phyloP scores from a whole-genome alignment of 1,139 yeast genomes.

The Pichia cactophila region DNA sequence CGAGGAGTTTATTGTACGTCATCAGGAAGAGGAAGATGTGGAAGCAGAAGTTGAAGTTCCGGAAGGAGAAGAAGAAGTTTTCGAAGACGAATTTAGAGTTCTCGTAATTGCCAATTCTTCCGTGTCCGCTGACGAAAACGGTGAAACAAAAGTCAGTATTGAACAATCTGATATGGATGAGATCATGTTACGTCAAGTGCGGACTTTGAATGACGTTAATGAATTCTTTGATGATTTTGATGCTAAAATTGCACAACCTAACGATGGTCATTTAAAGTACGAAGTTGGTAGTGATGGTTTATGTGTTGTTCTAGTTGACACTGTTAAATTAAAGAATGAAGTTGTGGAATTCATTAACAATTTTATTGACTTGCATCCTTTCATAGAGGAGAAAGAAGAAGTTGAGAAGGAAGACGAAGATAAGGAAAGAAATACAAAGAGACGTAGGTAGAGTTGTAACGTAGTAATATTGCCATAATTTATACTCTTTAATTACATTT shows the following conservation, averaged over 20 bases:
- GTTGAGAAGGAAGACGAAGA: slow-evolving; percentile 11
- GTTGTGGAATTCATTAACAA: slow-evolving; percentile 23
- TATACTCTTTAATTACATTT: not conserved
- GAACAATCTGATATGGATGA: slow-evolving; percentile 49
- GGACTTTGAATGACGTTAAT: slow-evolving; percentile 36
- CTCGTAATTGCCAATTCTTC: slow-evolving; percentile 18
- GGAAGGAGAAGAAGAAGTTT: slow-evolving; percentile 3
- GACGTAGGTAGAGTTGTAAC: slow-evolving; percentile 8
- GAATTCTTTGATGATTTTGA: slow-evolving; percentile 58
- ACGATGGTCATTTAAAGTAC: slow-evolving; percentile 59
- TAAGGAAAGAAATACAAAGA: slow-evolving; percentile 12
- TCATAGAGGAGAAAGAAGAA: slow-evolving; percentile 8
- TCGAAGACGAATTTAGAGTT: slow-evolving; percentile 26
- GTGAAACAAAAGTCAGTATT: slow-evolving; percentile 13
- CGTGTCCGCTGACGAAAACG: slow-evolving; percentile 5
- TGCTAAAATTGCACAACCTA: slow-evolving; percentile 52
- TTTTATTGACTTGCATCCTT: slow-evolving; percentile 9
- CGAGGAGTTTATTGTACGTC: slow-evolving; percentile 15
- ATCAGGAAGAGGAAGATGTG: slow-evolving; percentile 9
- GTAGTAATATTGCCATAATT: too few relatives aligned
- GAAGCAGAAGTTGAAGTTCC: slow-evolving; percentile 2
- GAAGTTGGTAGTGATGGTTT: slow-evolving; percentile 69
- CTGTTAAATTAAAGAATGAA: slow-evolving; percentile 19
- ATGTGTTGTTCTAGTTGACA: slow-evolving; percentile 49
- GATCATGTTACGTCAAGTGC: slow-evolving; percentile 29